Evolutionary conservation across 192 early-diverging fungal species (phyloP).

Genomic region (Coemansia sp.): DNA sequence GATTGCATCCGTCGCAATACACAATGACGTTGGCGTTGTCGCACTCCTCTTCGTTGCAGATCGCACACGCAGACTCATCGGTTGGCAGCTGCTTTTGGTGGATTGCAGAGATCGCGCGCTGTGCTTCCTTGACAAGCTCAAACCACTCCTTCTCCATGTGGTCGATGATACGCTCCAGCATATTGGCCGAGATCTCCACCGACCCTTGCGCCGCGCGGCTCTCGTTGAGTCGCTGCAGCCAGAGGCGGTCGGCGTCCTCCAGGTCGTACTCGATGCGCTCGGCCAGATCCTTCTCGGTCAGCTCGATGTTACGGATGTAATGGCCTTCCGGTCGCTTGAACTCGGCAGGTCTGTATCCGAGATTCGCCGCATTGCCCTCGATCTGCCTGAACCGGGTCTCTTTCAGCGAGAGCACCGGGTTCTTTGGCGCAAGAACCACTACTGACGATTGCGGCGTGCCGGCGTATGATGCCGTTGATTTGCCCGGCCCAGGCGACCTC

Average conservation of each 20-base stretch:
- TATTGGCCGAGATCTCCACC: constrained; percentile 20
- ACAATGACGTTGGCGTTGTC: constrained; percentile 99
- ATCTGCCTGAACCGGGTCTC: constrained; percentile 27
- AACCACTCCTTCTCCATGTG: constrained; percentile 97
- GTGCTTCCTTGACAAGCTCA: constrained; percentile 81
- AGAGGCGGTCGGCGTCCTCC: constrained; percentile 90
- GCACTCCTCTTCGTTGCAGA: constrained; percentile 98
- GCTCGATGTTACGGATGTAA: constrained; percentile 69
- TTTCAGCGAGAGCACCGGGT: constrained; percentile 40
- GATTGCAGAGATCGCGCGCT: constrained; percentile 60
- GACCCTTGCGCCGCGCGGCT: constrained; percentile 51
- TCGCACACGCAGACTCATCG: constrained; percentile 87
- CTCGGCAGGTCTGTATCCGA: constrained; percentile 7
- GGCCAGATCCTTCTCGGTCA: constrained; percentile 51
- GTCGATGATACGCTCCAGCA: constrained; percentile 90
- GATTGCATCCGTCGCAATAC: constrained; percentile 98
- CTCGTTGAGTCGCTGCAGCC: constrained; percentile 70
- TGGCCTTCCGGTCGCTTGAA: constrained; percentile 67
- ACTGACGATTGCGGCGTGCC: constrained; percentile 47
- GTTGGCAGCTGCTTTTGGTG: constrained; percentile 60
- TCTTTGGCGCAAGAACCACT: constrained; percentile 51
- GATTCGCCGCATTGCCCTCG: not conserved
- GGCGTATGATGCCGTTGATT: constrained; percentile 30
- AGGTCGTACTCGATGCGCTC: constrained; percentile 92
- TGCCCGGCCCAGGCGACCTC: constrained; percentile 19